Evolutionary conservation across 2,329 filamentous ascomycete species (phyloP).

Genomic region (Aspergillus sp.): DNA sequence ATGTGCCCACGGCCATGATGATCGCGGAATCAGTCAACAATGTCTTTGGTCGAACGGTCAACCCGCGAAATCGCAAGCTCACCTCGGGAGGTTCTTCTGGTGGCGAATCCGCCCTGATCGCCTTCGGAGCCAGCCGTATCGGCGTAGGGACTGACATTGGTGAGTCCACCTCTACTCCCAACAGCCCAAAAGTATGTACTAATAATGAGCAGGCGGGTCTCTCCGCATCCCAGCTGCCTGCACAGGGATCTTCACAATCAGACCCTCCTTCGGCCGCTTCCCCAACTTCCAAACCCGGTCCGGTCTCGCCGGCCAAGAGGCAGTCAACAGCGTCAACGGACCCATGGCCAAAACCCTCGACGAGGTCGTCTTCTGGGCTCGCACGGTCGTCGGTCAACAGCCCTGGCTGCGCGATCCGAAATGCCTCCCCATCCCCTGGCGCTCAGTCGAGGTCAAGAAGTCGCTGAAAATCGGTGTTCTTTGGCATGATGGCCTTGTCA

Average conservation of each 20-base stretch:
- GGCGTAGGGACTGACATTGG: constrained; percentile 44
- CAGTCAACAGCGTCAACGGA: constrained; percentile 63
- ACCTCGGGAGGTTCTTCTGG: constrained; percentile 38
- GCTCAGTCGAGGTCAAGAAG: constrained; percentile 13
- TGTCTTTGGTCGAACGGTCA: constrained; percentile 44
- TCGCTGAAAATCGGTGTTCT: constrained; percentile 59
- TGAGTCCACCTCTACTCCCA: not conserved
- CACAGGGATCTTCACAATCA: constrained; percentile 40
- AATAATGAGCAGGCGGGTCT: constrained; percentile 26
- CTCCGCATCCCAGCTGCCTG: constrained; percentile 43
- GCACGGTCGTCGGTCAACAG: constrained; percentile 45
- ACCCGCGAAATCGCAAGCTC: constrained; percentile 34
- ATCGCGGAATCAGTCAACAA: constrained; percentile 45
- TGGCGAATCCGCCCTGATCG: constrained; percentile 37
- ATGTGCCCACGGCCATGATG: constrained; percentile 44
- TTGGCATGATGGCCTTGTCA: constrained; percentile 61
- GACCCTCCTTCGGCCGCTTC: constrained; percentile 43
- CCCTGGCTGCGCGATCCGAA: constrained; percentile 61
- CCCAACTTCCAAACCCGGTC: constrained; percentile 44
- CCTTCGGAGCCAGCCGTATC: constrained; percentile 30
- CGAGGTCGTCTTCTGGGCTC: constrained; percentile 58
- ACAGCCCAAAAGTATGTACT: not conserved
- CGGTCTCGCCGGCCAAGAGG: constrained; percentile 65
- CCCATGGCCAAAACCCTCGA: constrained; percentile 59
- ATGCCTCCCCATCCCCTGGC: constrained; percentile 61